Evolutionary conservation across 176 grass and related monocot genomes (phyloP), one percentile per base, ranked within the genome.

Genomic region (Eragrostis curvula): DNA sequence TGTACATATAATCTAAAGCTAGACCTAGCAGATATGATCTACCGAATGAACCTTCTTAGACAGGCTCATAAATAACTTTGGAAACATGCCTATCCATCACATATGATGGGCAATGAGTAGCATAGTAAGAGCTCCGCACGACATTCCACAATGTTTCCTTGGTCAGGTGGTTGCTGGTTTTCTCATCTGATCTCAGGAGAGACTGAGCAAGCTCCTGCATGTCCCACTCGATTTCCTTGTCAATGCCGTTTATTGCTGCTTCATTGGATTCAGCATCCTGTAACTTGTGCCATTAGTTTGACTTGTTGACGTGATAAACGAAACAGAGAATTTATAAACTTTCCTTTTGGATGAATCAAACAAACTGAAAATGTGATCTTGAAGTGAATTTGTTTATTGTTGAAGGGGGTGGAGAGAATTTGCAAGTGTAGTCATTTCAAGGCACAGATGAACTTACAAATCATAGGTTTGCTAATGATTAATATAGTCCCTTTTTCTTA

Each of bases 51-150:
- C 24, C 0, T 42, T 25, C 24, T 69, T 68, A 69, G 50, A 87
- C 47, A 52, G 61, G 85, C 56, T 83, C 59, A 28, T 90, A 93
- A 16, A 93, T 73, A 20, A 93, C 88, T 73, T 46, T 66, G 0
- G 82, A 83, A 58, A 90, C 76, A 70, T 93, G 91, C 27, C 3
- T 75, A 36, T 85, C 53, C 1, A 93, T 21, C 20, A 44, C n/a
- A 60, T 62, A 6, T 3, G 79, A n/a, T 5, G 85, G 69, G 41
- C 85, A 90, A 57, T 80, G 83, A 25, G 42, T 40, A 79, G 30
- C 78, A 74, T 90, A 93, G 61, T 83, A 93, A 50, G 79, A 88
- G 28, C 88, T 86, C 85, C 71, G 88, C 9, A 85, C 83, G 21
- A 90, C 51, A 32, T 56, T 49, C 25, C 87, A 73, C 28, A 90